A percentile compares a stretch with the other conserved stretches of the same genome.
These are phyloP conservation scores for Paraphoma sp. DNA, from an alignment of 2,329 filamentous ascomycete species.

Conservation along the genomic window DNA sequence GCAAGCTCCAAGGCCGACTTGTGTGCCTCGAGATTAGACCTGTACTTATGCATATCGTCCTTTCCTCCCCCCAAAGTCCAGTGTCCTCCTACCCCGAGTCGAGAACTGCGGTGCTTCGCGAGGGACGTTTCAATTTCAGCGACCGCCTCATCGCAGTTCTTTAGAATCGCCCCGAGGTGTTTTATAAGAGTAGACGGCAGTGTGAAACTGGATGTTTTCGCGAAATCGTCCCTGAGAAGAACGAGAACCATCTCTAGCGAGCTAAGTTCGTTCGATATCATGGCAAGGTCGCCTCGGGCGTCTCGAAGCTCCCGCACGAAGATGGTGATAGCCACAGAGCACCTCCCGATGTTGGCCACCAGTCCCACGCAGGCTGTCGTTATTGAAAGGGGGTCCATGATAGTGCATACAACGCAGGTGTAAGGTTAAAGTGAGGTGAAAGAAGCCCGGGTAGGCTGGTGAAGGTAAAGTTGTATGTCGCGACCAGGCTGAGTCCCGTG, in stretches of 20 bases:
- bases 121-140: neutral
- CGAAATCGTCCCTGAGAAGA: constrained; percentile 7
- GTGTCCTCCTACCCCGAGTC: neutral
- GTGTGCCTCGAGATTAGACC: constrained; percentile 11
- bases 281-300: constrained; percentile 15
- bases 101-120: constrained; percentile 1
- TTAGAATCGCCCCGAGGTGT: constrained; percentile 6
- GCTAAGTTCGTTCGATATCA: constrained; percentile 10
- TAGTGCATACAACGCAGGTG: neutral
- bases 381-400: constrained; percentile 13
- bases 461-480: neutral
- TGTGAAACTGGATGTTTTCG: neutral
- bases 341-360: constrained; percentile 1
- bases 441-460: neutral
- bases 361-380: constrained; percentile 5
- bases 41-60: constrained; percentile 10
- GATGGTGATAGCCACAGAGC: neutral
- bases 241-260: constrained; percentile 13
- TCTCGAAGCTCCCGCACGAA: constrained; percentile 17
- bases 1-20: constrained; percentile 9
- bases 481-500: neutral
- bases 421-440: neutral
- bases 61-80: constrained; percentile 9
- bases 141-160: constrained; percentile 5
- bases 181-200: neutral